Conservation (phyloP, 805 yeast genomes). For the Blastobotrys peoriensis region DNA sequence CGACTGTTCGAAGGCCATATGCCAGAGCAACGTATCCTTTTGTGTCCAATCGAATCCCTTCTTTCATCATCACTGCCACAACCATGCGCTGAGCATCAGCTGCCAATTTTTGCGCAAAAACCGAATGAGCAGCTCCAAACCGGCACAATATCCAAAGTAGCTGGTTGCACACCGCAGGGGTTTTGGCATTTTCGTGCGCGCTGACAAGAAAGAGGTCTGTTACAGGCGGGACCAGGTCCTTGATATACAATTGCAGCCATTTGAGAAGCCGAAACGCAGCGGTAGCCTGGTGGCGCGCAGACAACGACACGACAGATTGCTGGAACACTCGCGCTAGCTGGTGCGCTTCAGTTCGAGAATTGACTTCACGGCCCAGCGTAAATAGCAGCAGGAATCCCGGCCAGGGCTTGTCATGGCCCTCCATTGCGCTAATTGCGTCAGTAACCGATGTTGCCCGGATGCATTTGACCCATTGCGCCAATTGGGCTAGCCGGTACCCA, state of each 20-base stretch:
- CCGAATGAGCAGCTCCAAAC: slow-evolving; percentile 24
- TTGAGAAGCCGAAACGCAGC: slow-evolving; percentile 18
- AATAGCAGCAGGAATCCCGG: slow-evolving; percentile 25
- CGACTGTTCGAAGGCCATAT: slow-evolving; percentile 11
- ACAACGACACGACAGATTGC: slow-evolving; percentile 7
- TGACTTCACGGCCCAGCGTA: slow-evolving; percentile 22
- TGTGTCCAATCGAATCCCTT: slow-evolving; percentile 18
- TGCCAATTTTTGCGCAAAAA: slow-evolving; percentile 16
- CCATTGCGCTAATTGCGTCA: slow-evolving; percentile 19
- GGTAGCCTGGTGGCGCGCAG: slow-evolving; percentile 16
- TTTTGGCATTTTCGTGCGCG: slow-evolving; percentile 4
- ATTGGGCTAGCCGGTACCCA: slow-evolving; percentile 11
- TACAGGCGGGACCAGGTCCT: slow-evolving; percentile 24
- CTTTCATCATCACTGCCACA: slow-evolving; percentile 17
- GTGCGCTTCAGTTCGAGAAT: slow-evolving; percentile 21
- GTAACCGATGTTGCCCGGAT: slow-evolving; percentile 13
- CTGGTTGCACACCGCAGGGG: slow-evolving; percentile 19
- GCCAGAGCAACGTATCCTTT: slow-evolving; percentile 29
- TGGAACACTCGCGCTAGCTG: slow-evolving; percentile 20
- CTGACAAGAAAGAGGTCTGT: slow-evolving; percentile 20
- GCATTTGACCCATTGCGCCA: slow-evolving; percentile 17
- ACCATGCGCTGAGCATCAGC: slow-evolving; percentile 23
- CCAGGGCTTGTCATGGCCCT: slow-evolving; percentile 17
- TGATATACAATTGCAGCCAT: slow-evolving; percentile 16
- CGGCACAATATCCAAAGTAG: slow-evolving; percentile 25